phyloP scores from a whole-genome alignment of 495 filamentous ascomycete species.

The Neurospora sp. region DNA sequence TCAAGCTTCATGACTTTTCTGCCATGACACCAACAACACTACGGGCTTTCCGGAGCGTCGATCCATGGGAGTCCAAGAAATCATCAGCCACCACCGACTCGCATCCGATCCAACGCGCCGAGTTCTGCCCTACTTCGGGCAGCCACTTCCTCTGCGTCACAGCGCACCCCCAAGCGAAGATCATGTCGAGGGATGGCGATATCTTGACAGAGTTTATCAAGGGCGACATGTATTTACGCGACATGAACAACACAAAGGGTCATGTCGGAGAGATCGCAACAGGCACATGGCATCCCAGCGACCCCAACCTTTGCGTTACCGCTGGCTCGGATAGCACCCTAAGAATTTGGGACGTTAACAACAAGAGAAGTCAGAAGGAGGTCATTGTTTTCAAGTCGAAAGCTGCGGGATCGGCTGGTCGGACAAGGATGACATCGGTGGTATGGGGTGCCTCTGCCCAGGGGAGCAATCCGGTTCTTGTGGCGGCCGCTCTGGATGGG shows the following conservation, averaged over 20 bases:
- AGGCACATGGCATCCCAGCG: conserved; percentile 79
- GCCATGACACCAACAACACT: conserved; percentile 92
- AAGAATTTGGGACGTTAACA: conserved; percentile 92
- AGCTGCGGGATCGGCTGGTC: conserved; percentile 72
- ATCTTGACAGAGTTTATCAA: conserved; percentile 79
- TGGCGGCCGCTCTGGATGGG: conserved; percentile 82
- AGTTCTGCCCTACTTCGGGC: conserved; percentile 77
- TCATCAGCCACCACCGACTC: conserved; percentile 62
- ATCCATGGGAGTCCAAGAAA: conserved; percentile 67
- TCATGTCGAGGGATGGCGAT: conserved; percentile 82
- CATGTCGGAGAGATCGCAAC: conserved; percentile 83
- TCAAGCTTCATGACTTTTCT: conserved; percentile 91
- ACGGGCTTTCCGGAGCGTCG: conserved; percentile 83
- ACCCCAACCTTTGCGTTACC: conserved; percentile 74
- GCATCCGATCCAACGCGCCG: conserved; percentile 74
- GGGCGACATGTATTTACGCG: conserved; percentile 94
- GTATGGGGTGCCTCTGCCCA: conserved; percentile 73
- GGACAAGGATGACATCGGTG: conserved; percentile 88
- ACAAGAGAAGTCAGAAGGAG: conserved; percentile 76
- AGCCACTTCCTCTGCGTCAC: conserved; percentile 76
- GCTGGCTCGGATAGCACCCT: conserved; percentile 89
- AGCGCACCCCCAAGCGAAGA: conserved; percentile 78
- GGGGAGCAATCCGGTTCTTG: conserved; percentile 68
- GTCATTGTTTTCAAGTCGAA: conserved; percentile 92
- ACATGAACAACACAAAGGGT: conserved; percentile 94